Evolutionary conservation across 2,329 filamentous ascomycete genomes (phyloP).

Genomic region (Microsporum audouinii): DNA sequence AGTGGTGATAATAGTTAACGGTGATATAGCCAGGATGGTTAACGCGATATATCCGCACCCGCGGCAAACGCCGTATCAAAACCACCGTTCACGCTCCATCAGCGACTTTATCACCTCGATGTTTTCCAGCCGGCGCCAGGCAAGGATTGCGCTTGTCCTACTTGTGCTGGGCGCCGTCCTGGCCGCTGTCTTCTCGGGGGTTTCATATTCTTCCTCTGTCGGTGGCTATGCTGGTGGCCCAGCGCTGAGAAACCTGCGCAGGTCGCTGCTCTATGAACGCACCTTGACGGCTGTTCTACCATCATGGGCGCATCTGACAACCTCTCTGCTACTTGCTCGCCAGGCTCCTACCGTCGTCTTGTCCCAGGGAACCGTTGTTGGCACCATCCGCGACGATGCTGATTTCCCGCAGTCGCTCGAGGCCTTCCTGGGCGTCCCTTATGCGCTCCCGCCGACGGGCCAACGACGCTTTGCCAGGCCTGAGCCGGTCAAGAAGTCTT

Average conservation of each 20-base stretch:
- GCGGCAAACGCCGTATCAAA: background rate
- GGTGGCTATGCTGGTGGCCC: background rate
- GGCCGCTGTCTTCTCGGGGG: background rate
- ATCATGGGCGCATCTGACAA: constrained; percentile 6
- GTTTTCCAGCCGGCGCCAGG: background rate
- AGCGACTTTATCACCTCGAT: background rate
- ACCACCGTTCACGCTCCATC: background rate
- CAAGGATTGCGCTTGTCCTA: background rate
- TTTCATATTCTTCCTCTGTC: background rate
- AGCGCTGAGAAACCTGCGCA: background rate
- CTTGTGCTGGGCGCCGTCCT: background rate
- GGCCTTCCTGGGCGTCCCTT: constrained; percentile 41
- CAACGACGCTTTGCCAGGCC: constrained; percentile 38
- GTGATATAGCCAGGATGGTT: no score
- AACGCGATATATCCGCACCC: background rate
- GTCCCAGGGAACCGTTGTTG: constrained; percentile 23
- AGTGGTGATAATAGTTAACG: no score
- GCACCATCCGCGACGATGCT: constrained; percentile 17
- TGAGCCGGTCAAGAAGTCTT: constrained; percentile 19
- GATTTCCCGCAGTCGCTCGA: constrained; percentile 21
- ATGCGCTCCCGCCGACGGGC: constrained; percentile 29
- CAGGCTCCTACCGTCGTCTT: constrained; percentile 15
- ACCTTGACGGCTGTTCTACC: constrained; percentile 7
- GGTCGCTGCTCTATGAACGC: constrained; percentile 5
- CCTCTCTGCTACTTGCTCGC: constrained; percentile 5